These are phyloP conservation scores for Ceratobasidium sp. DNA, from an alignment of 1,284 basidiomycete species.

Conservation along the genomic window DNA sequence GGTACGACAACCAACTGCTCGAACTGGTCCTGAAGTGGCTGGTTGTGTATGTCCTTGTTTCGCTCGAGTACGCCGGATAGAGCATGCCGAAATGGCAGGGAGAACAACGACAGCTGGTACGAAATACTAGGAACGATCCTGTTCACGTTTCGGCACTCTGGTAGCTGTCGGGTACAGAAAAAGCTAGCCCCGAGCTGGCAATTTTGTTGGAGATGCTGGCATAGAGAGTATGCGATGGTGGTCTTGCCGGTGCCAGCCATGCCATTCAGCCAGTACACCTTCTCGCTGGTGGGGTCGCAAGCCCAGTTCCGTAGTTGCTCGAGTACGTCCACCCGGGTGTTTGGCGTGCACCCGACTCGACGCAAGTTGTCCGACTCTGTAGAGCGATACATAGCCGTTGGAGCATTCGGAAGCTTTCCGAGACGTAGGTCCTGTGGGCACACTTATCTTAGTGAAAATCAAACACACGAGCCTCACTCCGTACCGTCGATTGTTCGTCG, in stretches of 20 bases:
- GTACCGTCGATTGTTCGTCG: neutral
- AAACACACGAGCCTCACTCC: neutral
- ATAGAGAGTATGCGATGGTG: neutral
- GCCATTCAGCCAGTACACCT: constrained; percentile 4
- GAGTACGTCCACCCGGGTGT: neutral
- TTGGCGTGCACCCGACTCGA: neutral
- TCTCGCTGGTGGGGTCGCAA: neutral
- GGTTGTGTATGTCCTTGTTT: neutral
- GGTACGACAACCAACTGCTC: neutral
- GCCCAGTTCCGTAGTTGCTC: neutral
- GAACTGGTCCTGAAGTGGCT: neutral
- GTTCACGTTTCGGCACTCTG: neutral
- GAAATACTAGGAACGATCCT: neutral
- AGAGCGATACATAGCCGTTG: neutral
- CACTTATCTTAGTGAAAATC: too few species aligned
- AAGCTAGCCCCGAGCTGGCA: constrained; percentile 1
- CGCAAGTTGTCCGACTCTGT: neutral
- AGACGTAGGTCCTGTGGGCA: neutral
- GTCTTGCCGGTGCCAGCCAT: too few species aligned
- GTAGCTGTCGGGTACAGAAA: neutral
- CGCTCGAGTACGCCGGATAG: neutral
- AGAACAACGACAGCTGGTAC: neutral
- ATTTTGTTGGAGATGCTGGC: neutral
- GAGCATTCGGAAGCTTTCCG: neutral
- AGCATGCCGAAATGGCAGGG: neutral